Base-by-base conservation (phyloP, 2,329 filamentous ascomycete genomes). In the Aureobasidium sp. region DNA sequence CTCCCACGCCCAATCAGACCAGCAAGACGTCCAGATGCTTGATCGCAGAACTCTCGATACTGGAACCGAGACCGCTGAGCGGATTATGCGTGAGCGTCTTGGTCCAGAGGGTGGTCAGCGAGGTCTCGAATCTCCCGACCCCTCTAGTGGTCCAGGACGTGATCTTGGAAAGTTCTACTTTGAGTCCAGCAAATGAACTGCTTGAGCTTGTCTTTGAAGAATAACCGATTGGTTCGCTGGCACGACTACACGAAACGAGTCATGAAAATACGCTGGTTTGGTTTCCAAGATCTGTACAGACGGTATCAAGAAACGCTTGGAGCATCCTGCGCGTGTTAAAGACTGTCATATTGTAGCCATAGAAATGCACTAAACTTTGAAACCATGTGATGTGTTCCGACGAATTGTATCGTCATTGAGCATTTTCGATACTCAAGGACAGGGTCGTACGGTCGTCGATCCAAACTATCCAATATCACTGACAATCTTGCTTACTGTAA, bases 121-220 rank as follows among this genome's bases (percentile, higher is more conserved):
- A 30, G 79, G 77, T 10, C 80, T 83, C 64, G 73, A 63, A 44
- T 52, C 63, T 70, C 11, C 73, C 71, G 42, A 71, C 73, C 0
- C 75, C 73, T 4, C 67, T 10, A 30, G 74, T 74, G 55, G 50
- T 21, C 8, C 42, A 1, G 59, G 61, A 16, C 37, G 63, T 27
- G 78, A 78, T 11, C 67, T 86, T 57, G 84, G 83, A 15, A 81
- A 79, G 64, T 85, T 86, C 67, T 84, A 83, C 65, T 86, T 86
- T 67, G 85, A 87, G 69, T 70, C 70, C 3, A 42, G 34, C 16
- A 59, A 64, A 30, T 65, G 60, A 61, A 36, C n/a, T 21, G 21
- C 21, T 21, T 21, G 21, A 21, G 21, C 21, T 21, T 21, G 25
- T 5, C 25, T 30, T 21, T 5, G 21, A 7, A 10, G 10, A 2